These are phyloP conservation scores for Bryum argenteum DNA, from an alignment of 225 moss, liverwort and hornwort species.

Conservation along the genomic window DNA sequence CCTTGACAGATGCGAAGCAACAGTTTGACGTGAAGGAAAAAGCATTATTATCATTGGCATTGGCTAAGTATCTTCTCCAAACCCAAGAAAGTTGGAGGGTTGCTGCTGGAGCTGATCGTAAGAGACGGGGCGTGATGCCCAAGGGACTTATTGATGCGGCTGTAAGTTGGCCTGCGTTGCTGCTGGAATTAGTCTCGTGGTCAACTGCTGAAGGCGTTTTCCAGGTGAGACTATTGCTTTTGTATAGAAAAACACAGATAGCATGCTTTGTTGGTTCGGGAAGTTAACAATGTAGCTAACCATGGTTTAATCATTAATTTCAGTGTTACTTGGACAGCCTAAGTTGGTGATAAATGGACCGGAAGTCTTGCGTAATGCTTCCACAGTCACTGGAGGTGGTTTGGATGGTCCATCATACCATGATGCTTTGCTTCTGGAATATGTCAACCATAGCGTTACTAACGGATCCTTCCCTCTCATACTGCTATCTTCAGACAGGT, in stretches of 20 bases:
- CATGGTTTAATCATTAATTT: slow-evolving; percentile 37
- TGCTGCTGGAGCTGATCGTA: slow-evolving; percentile 44
- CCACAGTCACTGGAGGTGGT: slow-evolving; percentile 49
- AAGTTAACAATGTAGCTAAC: slow-evolving; percentile 22
- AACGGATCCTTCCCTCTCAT: slow-evolving; percentile 83
- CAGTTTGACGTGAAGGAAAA: slow-evolving; percentile 53
- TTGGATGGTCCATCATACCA: slow-evolving; percentile 75
- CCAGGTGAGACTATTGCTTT: slow-evolving; percentile 60
- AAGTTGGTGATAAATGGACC: slow-evolving; percentile 85
- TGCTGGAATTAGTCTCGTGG: slow-evolving; percentile 73
- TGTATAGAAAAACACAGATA: not conserved
- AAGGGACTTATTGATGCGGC: slow-evolving; percentile 73
- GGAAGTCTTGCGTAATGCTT: slow-evolving; percentile 79
- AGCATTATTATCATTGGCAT: slow-evolving; percentile 56
- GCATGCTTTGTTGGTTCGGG: not conserved
- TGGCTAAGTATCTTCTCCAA: slow-evolving; percentile 79
- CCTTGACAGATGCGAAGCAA: slow-evolving; percentile 35
- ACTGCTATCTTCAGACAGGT: slow-evolving; percentile 87
- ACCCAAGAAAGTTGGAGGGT: slow-evolving; percentile 75
- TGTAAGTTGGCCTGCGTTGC: slow-evolving; percentile 75
- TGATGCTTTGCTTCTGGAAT: slow-evolving; percentile 77
- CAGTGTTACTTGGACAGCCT: slow-evolving; percentile 74
- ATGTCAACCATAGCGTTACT: slow-evolving; percentile 55
- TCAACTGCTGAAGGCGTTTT: slow-evolving; percentile 73
- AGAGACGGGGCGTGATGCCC: slow-evolving; percentile 51